Conservation (phyloP, 2,329 filamentous ascomycete genomes). For the Aspergillus viridinutans region DNA sequence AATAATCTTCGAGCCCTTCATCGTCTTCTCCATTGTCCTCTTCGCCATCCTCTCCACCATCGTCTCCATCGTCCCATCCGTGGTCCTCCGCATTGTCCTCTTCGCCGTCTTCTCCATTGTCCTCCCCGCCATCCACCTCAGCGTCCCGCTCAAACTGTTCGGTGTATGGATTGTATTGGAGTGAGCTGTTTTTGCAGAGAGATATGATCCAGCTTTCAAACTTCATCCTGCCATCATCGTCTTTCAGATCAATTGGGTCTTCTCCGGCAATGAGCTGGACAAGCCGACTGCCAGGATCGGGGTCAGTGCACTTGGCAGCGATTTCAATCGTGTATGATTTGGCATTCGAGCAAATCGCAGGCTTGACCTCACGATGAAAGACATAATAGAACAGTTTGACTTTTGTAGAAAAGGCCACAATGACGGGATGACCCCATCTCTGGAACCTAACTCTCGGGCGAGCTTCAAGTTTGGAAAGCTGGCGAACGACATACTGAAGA, state of each 20-base stretch:
- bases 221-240: conserved; percentile 2
- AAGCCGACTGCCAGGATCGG: conserved; percentile 9
- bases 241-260: conserved; percentile 6
- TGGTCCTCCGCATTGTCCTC: neutral
- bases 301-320: conserved; percentile 6
- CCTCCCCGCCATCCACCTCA: neutral
- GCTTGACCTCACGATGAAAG: neutral
- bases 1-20: neutral
- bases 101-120: neutral
- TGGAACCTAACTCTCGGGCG: neutral
- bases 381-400: conserved; percentile 16
- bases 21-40: neutral
- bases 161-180: conserved; percentile 9
- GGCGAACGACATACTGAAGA: conserved; percentile 2
- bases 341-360: neutral
- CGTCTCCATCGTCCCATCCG: neutral
- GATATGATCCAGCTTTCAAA: conserved; percentile 10
- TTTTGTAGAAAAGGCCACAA: conserved; percentile 12
- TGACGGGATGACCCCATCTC: conserved; percentile 3
- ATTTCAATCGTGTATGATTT: conserved; percentile 2
- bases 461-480: conserved; percentile 2
- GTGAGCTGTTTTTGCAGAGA: conserved; percentile 1
- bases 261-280: conserved; percentile 9
- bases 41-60: neutral
- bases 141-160: neutral